Evolutionary conservation across 2,329 filamentous ascomycete genomes (phyloP).

Genomic region (Verticillium isaacii): DNA sequence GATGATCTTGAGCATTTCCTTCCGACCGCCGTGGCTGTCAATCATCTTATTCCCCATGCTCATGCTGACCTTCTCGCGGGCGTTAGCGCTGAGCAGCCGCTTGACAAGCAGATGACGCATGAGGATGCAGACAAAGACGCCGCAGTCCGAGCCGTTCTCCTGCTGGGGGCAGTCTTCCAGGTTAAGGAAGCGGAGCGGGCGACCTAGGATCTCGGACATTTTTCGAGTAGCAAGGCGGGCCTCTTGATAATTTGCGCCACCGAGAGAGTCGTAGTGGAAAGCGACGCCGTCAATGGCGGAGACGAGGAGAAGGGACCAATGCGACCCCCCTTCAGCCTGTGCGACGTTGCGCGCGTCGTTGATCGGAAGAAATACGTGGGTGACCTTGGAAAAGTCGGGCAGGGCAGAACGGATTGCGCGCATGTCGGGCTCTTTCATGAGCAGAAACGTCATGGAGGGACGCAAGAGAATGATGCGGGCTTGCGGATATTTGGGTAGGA

Average conservation of each 20-base stretch:
- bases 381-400: conserved; percentile 73
- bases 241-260: conserved; percentile 69
- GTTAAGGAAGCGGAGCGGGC: conserved; percentile 69
- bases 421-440: conserved; percentile 67
- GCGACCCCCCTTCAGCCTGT: conserved; percentile 81
- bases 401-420: conserved; percentile 60
- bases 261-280: conserved; percentile 93
- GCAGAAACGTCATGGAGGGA: conserved; percentile 87
- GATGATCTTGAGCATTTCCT: conserved; percentile 89
- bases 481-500: conserved; percentile 72
- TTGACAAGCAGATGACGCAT: conserved; percentile 94
- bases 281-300: conserved; percentile 83
- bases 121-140: conserved; percentile 89
- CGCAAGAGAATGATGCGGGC: conserved; percentile 87
- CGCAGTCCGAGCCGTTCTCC: conserved; percentile 88
- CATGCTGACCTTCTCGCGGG: conserved; percentile 87
- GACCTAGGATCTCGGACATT: conserved; percentile 62
- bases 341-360: conserved; percentile 79
- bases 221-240: conserved; percentile 66
- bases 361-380: conserved; percentile 92
- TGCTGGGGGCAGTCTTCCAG: conserved; percentile 85
- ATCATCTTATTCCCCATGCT: conserved; percentile 82
- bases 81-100: conserved; percentile 72
- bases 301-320: conserved; percentile 92
- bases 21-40: conserved; percentile 73